A percentile compares a stretch with the other conserved stretches of the same genome.
These are phyloP conservation scores for Monilinia laxa DNA, from an alignment of 2,329 filamentous ascomycete species.

Conservation along the genomic window DNA sequence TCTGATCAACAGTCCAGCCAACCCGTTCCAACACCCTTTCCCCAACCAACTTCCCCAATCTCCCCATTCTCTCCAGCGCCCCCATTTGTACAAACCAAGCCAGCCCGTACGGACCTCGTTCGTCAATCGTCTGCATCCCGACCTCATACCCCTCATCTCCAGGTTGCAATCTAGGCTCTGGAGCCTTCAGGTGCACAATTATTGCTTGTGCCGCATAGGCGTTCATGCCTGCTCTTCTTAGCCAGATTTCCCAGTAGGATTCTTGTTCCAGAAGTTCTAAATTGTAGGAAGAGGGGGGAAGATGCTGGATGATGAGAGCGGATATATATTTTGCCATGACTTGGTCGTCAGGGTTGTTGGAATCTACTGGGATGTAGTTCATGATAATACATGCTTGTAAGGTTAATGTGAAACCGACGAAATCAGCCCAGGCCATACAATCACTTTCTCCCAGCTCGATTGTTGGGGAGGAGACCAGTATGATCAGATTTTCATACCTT, in stretches of 20 bases:
- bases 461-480: constrained; percentile 63
- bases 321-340: constrained; percentile 57
- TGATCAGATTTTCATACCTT: constrained; percentile 65
- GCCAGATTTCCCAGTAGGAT: constrained; percentile 65
- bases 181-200: constrained; percentile 48
- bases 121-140: neutral
- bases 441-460: constrained; percentile 33
- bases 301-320: constrained; percentile 48
- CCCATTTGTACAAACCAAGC: constrained; percentile 58
- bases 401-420: constrained; percentile 39
- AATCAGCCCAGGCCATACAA: constrained; percentile 34
- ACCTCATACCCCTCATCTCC: constrained; percentile 25
- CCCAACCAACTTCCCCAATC: constrained; percentile 55
- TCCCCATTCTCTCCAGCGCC: constrained; percentile 47
- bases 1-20: constrained; percentile 51
- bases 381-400: constrained; percentile 45
- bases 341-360: constrained; percentile 41
- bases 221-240: constrained; percentile 67
- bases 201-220: constrained; percentile 68
- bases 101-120: constrained; percentile 45
- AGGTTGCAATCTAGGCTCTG: constrained; percentile 30
- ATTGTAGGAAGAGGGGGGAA: neutral
- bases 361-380: constrained; percentile 44
- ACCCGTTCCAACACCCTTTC: constrained; percentile 53
- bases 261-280: constrained; percentile 53